These are phyloP conservation scores for Cicer cuneatum DNA, from an alignment of 306 rosid genomes.

Conservation along the genomic window DNA sequence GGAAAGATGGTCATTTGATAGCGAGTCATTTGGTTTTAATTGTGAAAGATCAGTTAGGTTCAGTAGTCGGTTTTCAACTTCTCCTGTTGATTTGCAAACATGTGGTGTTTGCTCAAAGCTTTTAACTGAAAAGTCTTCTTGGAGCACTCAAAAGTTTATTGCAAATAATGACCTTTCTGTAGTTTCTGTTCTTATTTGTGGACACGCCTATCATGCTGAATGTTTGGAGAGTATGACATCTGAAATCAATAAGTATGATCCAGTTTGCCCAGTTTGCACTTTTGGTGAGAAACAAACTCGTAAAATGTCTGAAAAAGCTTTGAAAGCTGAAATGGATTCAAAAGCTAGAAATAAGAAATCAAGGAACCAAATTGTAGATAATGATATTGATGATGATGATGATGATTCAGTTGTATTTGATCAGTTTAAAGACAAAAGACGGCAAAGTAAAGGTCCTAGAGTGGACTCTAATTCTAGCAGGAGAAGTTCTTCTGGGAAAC, in stretches of 20 bases:
- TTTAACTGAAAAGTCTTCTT: constrained; percentile 61
- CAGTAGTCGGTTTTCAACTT: constrained; percentile 59
- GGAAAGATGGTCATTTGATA: constrained; percentile 87
- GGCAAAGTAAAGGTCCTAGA: constrained; percentile 57
- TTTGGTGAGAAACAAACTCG: constrained; percentile 76
- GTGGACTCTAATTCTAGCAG: constrained; percentile 70
- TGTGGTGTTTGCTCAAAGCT: constrained; percentile 70
- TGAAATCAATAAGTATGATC: constrained; percentile 80
- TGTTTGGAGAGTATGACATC: constrained; percentile 86
- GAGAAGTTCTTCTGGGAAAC: constrained; percentile 68
- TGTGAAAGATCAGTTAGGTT: constrained; percentile 68
- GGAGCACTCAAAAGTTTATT: constrained; percentile 66
- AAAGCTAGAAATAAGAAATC: constrained; percentile 69
- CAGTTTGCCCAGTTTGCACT: constrained; percentile 85
- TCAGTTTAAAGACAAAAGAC: constrained; percentile 55
- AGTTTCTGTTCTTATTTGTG: constrained; percentile 83
- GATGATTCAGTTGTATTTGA: constrained; percentile 58
- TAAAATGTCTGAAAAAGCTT: constrained; percentile 69
- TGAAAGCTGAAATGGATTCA: constrained; percentile 77
- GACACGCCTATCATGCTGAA: constrained; percentile 89
- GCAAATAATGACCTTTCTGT: constrained; percentile 64
- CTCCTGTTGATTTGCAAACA: constrained; percentile 68
- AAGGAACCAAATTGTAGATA: constrained; percentile 63
- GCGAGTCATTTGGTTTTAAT: constrained; percentile 73
- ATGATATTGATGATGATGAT: constrained; percentile 54